Base-by-base conservation (phyloP, 2,329 filamentous ascomycete genomes). In the Fusarium sambucinum region DNA sequence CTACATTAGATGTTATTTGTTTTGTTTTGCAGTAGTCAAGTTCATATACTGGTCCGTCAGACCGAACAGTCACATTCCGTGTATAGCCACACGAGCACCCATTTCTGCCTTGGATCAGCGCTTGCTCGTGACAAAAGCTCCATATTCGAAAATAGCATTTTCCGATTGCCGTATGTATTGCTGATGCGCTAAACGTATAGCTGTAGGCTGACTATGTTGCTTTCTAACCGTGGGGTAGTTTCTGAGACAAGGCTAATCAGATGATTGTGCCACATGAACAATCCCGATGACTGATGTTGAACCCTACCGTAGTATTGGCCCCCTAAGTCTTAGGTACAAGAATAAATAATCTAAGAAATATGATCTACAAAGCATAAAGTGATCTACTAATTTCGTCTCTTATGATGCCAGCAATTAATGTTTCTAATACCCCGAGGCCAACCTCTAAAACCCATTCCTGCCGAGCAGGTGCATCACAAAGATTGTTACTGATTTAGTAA, bases 221-320 rank as follows among this genome's bases (percentile, higher is more conserved):
- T 46, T 35, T 45, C 32, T 38, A 27, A 32, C 41, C n/a, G 59
- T 68, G 63, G 68, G 41, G 38, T 32, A 63, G 19, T 30, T 52
- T 65, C 63, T 68, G 59, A 70, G 67, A 70, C 67, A 70, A 42
- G 32, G 35, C 44, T 44, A 47, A 46, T 66, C 63, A 68, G 60
- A 66, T 70, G 67, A 70, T 48, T 61, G 41, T 64, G 44, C 59
- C 67, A 70, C 67, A 67, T 70, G 67, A 58, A 59, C 57, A 35
- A 30, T 38, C 40, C 40, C 54, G 12, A 52, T 45, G 58, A 63
- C 63, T 69, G 63, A 8, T 40, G 17, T 59, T 55, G 51, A 42
- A 55, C 54, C 54, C 41, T 9, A 27, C 6, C 8, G 3, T 27
- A 27, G 8, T 8, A 7, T 27, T 8, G 27, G 8, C 27, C 27